Evolutionary conservation across 805 yeast species (phyloP), one percentile per base, ranked within the genome.

Genomic region (Candida adriatica): DNA sequence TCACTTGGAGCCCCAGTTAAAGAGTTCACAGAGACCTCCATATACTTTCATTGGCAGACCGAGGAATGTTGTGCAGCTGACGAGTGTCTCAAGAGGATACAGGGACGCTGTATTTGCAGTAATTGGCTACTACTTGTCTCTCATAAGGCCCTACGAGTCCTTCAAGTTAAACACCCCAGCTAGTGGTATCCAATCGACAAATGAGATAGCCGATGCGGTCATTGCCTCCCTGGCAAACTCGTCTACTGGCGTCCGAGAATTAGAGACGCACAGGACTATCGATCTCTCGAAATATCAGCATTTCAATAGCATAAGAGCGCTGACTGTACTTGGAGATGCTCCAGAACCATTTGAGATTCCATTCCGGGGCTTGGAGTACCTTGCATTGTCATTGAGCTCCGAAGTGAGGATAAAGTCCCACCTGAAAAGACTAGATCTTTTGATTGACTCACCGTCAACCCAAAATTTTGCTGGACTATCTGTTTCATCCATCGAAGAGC

Each of bases 241-340:
- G 29, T 27, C 22, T 10, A 9, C 19, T 2, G 30, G 16, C 10
- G 42, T 46, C 11, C 25, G 24, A 19, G 35, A 46, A 13, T 29
- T 33, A 4, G 38, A 30, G 11, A 18, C 31, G 13, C 34, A 28
- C 20, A 17, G 38, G 5, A 8, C 13, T 6, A 8, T 36, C 16
- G 28, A 21, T 23, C 10, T 38, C 19, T 29, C 18, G 8, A 21
- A 26, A 5, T 6, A 18, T 4, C 10, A 11, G 4, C 1, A 4
- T 7, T 39, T 43, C 22, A 8, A 17, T 4, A 31, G 34, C 15
- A 8, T 43, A 8, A 28, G 16, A 15, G 44, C 49, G 4, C 29
- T 46, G 24, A 42, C 38, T 2, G 24, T 48, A 1, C 29, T 48
- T 1, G 49, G 48, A 4, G 21, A 34, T 2, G 16, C 36, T 6